A percentile compares a stretch with the other conserved stretches of the same genome.
Evolutionary conservation across 2,329 filamentous ascomycete genomes (phyloP).

Genomic region (Epichloe festucae): DNA sequence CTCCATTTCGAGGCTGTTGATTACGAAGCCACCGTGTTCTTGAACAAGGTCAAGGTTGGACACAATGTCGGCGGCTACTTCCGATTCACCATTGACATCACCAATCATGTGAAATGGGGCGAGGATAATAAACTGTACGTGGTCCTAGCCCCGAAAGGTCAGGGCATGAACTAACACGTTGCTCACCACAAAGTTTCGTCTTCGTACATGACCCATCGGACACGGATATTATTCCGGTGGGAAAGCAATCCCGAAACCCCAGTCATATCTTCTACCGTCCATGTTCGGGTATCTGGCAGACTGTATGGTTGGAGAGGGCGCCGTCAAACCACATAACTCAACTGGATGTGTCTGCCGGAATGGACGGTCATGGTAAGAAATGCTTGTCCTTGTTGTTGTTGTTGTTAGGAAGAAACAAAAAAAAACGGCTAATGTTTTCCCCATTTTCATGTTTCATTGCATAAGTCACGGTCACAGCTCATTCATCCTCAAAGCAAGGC

Average conservation of each 20-base stretch:
- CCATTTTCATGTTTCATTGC: neutral
- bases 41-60: slow-evolving; percentile 40
- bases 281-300: slow-evolving; percentile 64
- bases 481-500: slow-evolving; percentile 26
- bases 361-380: slow-evolving; percentile 35
- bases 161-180: neutral
- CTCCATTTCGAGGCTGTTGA: slow-evolving; percentile 48
- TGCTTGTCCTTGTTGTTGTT: neutral
- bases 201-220: slow-evolving; percentile 59
- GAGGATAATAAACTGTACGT: slow-evolving; percentile 41
- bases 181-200: slow-evolving; percentile 32
- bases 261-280: slow-evolving; percentile 59
- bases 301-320: slow-evolving; percentile 56
- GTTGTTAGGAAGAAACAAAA: no score
- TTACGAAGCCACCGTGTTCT: slow-evolving; percentile 42
- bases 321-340: slow-evolving; percentile 43
- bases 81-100: slow-evolving; percentile 47
- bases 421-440: neutral
- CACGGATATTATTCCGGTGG: slow-evolving; percentile 45
- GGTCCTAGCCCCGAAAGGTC: neutral
- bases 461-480: slow-evolving; percentile 44
- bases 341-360: slow-evolving; percentile 45
- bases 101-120: slow-evolving; percentile 26
- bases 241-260: slow-evolving; percentile 46
- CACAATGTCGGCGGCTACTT: slow-evolving; percentile 49